Conservation (phyloP, 1,284 basidiomycete species). For the Clitocybe nebularis region DNA sequence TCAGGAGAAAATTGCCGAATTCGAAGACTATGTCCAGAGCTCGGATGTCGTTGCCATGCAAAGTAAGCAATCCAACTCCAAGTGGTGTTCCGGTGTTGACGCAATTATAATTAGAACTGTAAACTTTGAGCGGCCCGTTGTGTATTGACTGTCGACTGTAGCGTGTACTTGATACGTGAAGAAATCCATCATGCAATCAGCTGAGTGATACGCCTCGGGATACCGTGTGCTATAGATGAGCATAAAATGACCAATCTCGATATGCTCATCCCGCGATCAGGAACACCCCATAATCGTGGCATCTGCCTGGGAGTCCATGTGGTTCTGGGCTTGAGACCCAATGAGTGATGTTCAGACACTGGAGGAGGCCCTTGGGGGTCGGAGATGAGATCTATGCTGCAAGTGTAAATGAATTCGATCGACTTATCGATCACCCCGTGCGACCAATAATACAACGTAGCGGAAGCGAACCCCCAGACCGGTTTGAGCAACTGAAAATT, state of each 20-base stretch:
- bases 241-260: not conserved
- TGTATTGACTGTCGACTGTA: not conserved
- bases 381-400: slow-evolving; percentile 16
- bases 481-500: too few species aligned
- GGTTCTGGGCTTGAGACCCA: too few species aligned
- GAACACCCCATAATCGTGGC: too few species aligned
- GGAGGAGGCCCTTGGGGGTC: slow-evolving; percentile 9
- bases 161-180: slow-evolving; percentile 9
- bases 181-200: slow-evolving; percentile 1
- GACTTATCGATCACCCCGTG: too few species aligned
- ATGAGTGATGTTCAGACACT: too few species aligned
- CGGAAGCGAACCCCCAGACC: too few species aligned
- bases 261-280: slow-evolving; percentile 8
- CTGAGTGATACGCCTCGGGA: not conserved
- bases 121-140: slow-evolving; percentile 13
- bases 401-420: not conserved
- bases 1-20: slow-evolving; percentile 83
- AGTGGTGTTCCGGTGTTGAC: slow-evolving; percentile 6
- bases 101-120: slow-evolving; percentile 33
- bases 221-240: not conserved
- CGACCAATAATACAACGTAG: too few species aligned
- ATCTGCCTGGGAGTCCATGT: too few species aligned
- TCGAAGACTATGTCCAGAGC: slow-evolving; percentile 96
- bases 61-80: slow-evolving; percentile 47
- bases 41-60: slow-evolving; percentile 90